Evolutionary conservation across 768 basidiomycete species (phyloP).

Genomic region (Leucocoprinus leucothites): DNA sequence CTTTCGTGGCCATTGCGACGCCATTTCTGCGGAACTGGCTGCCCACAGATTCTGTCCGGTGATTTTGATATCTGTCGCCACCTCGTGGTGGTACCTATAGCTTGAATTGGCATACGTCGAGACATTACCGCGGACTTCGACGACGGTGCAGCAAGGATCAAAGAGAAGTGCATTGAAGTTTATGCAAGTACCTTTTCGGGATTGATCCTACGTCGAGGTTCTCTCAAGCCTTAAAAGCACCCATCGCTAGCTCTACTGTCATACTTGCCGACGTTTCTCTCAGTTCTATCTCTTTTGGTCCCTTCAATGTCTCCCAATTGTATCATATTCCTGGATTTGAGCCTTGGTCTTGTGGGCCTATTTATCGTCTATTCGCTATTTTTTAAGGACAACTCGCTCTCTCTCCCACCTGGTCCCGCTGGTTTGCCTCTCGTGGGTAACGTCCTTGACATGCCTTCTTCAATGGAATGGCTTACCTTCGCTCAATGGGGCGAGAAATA

Average conservation of each 20-base stretch:
- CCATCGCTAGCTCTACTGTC: not conserved
- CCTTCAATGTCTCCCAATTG: slow-evolving; percentile 25
- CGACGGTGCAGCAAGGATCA: slow-evolving; percentile 19
- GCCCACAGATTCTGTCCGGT: slow-evolving; percentile 9
- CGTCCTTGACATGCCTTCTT: slow-evolving; percentile 47
- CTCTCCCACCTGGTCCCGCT: slow-evolving; percentile 50
- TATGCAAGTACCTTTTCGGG: slow-evolving; percentile 14
- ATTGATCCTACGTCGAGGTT: slow-evolving; percentile 15
- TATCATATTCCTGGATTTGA: slow-evolving; percentile 28
- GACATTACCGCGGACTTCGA: slow-evolving; percentile 42
- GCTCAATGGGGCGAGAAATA: slow-evolving; percentile 50
- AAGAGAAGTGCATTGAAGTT: slow-evolving; percentile 15
- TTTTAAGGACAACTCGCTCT: slow-evolving; percentile 17
- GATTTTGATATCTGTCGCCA: slow-evolving; percentile 31
- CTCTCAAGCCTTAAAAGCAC: slow-evolving; percentile 10
- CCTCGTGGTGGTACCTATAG: slow-evolving; percentile 30
- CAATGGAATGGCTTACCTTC: slow-evolving; percentile 50
- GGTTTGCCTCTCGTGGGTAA: slow-evolving; percentile 55
- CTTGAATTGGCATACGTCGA: slow-evolving; percentile 22
- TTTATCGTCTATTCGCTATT: slow-evolving; percentile 32
- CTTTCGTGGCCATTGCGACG: not conserved
- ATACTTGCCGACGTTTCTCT: slow-evolving; percentile 11
- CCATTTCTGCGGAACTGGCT: not conserved
- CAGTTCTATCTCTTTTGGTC: slow-evolving; percentile 19
- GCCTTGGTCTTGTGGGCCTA: slow-evolving; percentile 29